These are phyloP conservation scores for Staphylotrichum tortipilum DNA, from an alignment of 495 filamentous ascomycete species.

Conservation along the genomic window DNA sequence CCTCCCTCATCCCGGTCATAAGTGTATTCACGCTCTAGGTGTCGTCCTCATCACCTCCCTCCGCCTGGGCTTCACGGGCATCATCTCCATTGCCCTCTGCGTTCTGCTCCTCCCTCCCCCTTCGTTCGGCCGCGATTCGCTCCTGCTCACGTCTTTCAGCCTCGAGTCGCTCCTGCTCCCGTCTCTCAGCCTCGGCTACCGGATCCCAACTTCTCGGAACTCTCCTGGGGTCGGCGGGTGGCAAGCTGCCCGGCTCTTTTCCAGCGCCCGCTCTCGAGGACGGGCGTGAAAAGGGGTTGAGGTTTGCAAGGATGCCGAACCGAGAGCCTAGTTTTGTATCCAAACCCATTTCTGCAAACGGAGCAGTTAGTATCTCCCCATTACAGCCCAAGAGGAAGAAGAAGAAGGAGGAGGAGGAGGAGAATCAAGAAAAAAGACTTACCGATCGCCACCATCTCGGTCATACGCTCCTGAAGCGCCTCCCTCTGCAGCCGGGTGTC, in stretches of 20 bases:
- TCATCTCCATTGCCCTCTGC: too few species aligned
- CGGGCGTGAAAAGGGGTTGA: conserved; percentile 2
- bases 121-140: too few species aligned
- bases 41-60: too few species aligned
- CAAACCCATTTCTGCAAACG: too few species aligned
- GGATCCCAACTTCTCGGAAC: conserved; percentile 13
- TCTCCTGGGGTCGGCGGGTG: neutral
- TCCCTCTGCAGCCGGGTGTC: conserved; percentile 19
- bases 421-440: neutral
- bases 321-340: neutral
- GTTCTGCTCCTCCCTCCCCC: too few species aligned
- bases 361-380: neutral
- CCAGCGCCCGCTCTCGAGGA: neutral
- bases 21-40: too few species aligned
- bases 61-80: too few species aligned
- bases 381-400: neutral
- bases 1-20: too few species aligned
- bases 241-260: neutral
- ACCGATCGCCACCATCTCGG: conserved; percentile 8
- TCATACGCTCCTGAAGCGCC: conserved; percentile 11
- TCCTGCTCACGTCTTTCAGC: too few species aligned
- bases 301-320: neutral
- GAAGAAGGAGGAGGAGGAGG: neutral
- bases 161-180: neutral
- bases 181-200: neutral